Percentiles rank a stretch among this genome's conserved stretches.
Conservation (phyloP, 2,329 filamentous ascomycete genomes). For the Penicillium palitans region DNA sequence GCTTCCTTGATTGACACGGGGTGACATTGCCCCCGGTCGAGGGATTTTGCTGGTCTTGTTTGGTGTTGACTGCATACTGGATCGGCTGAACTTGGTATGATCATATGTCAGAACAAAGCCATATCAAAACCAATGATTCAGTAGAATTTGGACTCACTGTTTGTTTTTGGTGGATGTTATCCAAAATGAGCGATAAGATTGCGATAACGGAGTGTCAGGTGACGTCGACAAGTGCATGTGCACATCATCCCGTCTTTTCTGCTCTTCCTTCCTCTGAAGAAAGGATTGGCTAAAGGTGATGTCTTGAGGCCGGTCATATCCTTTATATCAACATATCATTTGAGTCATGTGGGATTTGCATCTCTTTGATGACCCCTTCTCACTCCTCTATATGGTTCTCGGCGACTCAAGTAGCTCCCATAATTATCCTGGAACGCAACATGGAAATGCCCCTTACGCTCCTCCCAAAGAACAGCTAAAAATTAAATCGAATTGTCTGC, state of each 20-base stretch:
- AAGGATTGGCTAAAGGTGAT: constrained; percentile 4
- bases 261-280: not conserved
- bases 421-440: constrained; percentile 16
- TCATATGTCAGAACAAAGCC: not conserved
- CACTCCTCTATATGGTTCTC: constrained; percentile 16
- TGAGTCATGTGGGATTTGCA: constrained; percentile 16
- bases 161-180: constrained; percentile 1
- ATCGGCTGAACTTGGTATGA: not conserved
- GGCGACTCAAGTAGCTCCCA: constrained; percentile 22
- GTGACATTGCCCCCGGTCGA: constrained; percentile 14
- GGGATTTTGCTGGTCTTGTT: constrained; percentile 9
- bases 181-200: constrained; percentile 5
- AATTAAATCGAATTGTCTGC: constrained; percentile 26
- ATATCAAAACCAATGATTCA: not conserved
- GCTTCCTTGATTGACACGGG: constrained; percentile 15
- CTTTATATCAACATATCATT: not conserved
- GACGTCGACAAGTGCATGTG: constrained; percentile 16
- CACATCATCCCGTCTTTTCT: constrained; percentile 14
- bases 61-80: constrained; percentile 7
- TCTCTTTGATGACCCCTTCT: constrained; percentile 6
- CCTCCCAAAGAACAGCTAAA: constrained; percentile 16
- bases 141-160: not conserved
- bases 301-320: constrained; percentile 1
- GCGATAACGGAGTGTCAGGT: constrained; percentile 22
- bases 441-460: constrained; percentile 26